A percentile compares a stretch with the other conserved stretches of the same genome.
phyloP scores from a whole-genome alignment of 805 yeast species.

The Schwanniomyces polymorphus region DNA sequence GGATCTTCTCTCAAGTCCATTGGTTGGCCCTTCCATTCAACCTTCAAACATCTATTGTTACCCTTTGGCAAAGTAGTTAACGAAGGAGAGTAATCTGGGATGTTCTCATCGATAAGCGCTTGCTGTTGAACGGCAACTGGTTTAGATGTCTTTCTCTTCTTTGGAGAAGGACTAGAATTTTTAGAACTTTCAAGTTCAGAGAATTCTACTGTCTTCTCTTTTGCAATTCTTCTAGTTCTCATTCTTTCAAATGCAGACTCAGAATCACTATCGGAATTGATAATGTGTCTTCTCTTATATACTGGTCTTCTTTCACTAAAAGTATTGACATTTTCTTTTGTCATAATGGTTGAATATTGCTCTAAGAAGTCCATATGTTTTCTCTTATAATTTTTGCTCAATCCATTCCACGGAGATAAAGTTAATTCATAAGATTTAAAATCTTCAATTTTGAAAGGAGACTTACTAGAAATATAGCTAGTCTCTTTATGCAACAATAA shows the following conservation, averaged over 20 bases:
- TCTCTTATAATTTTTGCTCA: slow-evolving; percentile 46
- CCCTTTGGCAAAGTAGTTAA: slow-evolving; percentile 60
- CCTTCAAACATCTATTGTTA: slow-evolving; percentile 69
- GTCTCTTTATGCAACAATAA: not conserved
- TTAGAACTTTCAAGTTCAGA: slow-evolving; percentile 5
- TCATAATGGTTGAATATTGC: slow-evolving; percentile 43
- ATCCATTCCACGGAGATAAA: slow-evolving; percentile 52
- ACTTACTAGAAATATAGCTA: slow-evolving; percentile 15
- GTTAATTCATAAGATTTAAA: slow-evolving; percentile 46
- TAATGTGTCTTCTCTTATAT: slow-evolving; percentile 17
- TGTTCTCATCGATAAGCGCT: slow-evolving; percentile 61
- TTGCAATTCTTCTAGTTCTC: slow-evolving; percentile 59
- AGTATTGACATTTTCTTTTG: slow-evolving; percentile 3
- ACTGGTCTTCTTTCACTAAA: slow-evolving; percentile 7
- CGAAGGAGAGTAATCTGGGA: slow-evolving; percentile 86
- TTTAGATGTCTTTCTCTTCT: slow-evolving; percentile 41
- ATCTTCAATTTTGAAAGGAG: slow-evolving; percentile 50
- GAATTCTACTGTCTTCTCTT: slow-evolving; percentile 27
- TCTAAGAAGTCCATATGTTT: slow-evolving; percentile 53
- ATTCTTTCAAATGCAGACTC: slow-evolving; percentile 44
- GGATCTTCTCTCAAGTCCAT: slow-evolving; percentile 88
- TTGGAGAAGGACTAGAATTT: slow-evolving; percentile 22
- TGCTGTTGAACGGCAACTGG: slow-evolving; percentile 43
- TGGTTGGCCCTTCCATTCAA: slow-evolving; percentile 98
- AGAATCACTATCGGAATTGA: slow-evolving; percentile 31